Evolutionary conservation across 306 rosid genomes (phyloP).

Genomic region (Dalbergia oliveri): DNA sequence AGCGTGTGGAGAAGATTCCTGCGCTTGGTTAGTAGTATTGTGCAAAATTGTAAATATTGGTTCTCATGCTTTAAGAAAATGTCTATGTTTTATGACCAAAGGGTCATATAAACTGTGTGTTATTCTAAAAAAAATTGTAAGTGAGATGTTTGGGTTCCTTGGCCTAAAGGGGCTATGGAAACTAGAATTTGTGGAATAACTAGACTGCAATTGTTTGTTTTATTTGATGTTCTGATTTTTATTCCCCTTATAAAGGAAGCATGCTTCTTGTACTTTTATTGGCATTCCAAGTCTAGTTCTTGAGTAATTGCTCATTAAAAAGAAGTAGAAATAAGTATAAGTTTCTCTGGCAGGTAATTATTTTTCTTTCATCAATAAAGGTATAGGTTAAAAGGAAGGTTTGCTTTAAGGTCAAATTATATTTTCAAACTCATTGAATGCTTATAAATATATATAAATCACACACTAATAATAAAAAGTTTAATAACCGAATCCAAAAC

Average conservation of each 20-base stretch:
- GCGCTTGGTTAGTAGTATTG: slow-evolving; percentile 41
- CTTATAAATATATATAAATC: too few relatives aligned
- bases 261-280: not conserved
- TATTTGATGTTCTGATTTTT: slow-evolving; percentile 2
- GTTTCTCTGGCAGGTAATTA: not conserved
- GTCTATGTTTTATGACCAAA: slow-evolving; percentile 43
- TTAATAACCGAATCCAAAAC: too few relatives aligned
- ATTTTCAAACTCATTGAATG: too few relatives aligned
- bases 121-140: not conserved
- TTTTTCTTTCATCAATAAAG: too few relatives aligned
- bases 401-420: too few relatives aligned
- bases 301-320: not conserved
- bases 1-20: slow-evolving; percentile 53
- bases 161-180: slow-evolving; percentile 42
- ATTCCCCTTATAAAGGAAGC: not conserved
- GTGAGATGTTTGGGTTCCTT: slow-evolving; percentile 42
- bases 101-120: slow-evolving; percentile 41
- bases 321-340: not conserved
- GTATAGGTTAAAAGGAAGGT: too few relatives aligned
- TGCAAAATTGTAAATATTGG: slow-evolving; percentile 59
- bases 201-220: slow-evolving; percentile 22
- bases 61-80: slow-evolving; percentile 32
- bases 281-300: not conserved
- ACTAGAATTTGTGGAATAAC: slow-evolving; percentile 26
- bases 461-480: too few relatives aligned